Percentiles rank a stretch among this genome's conserved stretches.
Evolutionary conservation across 2,329 filamentous ascomycete species (phyloP).

Genomic region (Aspergillus carbonarius): DNA sequence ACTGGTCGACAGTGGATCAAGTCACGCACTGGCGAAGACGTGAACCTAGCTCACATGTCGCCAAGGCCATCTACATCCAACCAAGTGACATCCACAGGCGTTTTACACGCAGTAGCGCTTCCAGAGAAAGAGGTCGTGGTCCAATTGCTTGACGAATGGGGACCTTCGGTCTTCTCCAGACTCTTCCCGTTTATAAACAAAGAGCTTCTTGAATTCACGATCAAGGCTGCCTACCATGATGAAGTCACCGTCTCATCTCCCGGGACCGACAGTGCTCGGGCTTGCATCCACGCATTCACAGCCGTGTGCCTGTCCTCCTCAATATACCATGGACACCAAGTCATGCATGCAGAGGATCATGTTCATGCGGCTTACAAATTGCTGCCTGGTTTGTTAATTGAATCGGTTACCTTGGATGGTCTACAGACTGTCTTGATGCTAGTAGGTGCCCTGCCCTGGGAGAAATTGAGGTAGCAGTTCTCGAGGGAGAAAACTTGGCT

Average conservation of each 20-base stretch:
- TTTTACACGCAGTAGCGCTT: background rate
- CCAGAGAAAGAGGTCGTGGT: background rate
- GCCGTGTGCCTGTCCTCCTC: background rate
- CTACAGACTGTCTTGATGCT: slow-evolving; percentile 6
- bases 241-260: background rate
- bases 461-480: background rate
- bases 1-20: slow-evolving; percentile 2
- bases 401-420: slow-evolving; percentile 7
- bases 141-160: background rate
- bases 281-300: slow-evolving; percentile 12
- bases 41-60: background rate
- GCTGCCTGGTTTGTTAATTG: background rate
- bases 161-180: background rate
- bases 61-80: background rate
- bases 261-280: background rate
- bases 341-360: background rate
- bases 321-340: background rate
- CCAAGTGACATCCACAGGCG: background rate
- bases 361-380: background rate
- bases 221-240: slow-evolving; percentile 3
- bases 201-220: background rate
- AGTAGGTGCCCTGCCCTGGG: background rate
- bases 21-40: background rate
- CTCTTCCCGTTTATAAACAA: slow-evolving; percentile 1
- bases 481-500: background rate